phyloP scores from a whole-genome alignment of 73 alveolate species.

The Tetrahymena thermophila region DNA sequence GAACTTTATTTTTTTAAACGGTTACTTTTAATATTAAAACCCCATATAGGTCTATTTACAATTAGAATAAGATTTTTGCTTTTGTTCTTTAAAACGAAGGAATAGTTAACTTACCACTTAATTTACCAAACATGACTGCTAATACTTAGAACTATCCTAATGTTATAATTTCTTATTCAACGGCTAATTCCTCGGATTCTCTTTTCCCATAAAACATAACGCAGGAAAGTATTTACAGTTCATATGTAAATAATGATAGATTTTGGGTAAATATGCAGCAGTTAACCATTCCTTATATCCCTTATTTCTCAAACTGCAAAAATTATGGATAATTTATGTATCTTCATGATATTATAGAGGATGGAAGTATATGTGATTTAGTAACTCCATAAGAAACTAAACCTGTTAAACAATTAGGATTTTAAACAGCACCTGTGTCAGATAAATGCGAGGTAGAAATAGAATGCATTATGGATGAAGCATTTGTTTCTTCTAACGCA shows the following conservation, averaged over 20 bases:
- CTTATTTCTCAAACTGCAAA: slow-evolving; percentile 82
- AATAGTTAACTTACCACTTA: background rate
- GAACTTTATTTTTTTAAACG: background rate
- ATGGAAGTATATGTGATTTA: slow-evolving; percentile 50
- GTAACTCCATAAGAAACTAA: slow-evolving; percentile 58
- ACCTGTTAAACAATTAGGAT: slow-evolving; percentile 62
- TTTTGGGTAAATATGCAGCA: background rate
- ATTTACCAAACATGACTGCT: background rate
- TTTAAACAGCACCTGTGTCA: slow-evolving; percentile 64
- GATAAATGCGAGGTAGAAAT: slow-evolving; percentile 66
- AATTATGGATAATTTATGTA: slow-evolving; percentile 81
- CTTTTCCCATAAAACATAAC: background rate
- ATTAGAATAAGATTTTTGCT: background rate
- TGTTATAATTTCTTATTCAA: background rate
- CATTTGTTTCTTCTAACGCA: slow-evolving; percentile 55
- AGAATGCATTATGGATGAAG: slow-evolving; percentile 79
- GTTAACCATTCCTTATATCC: slow-evolving; percentile 57
- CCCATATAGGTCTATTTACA: background rate
- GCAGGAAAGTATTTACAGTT: background rate
- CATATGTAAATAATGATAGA: background rate
- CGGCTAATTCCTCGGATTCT: background rate
- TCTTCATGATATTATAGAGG: slow-evolving; percentile 73
- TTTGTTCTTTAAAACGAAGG: background rate
- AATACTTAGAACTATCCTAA: background rate
- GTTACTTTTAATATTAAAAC: background rate